Evolutionary conservation across 768 basidiomycete genomes (phyloP).

Genomic region (Trichaptum fuscoviolaceum): DNA sequence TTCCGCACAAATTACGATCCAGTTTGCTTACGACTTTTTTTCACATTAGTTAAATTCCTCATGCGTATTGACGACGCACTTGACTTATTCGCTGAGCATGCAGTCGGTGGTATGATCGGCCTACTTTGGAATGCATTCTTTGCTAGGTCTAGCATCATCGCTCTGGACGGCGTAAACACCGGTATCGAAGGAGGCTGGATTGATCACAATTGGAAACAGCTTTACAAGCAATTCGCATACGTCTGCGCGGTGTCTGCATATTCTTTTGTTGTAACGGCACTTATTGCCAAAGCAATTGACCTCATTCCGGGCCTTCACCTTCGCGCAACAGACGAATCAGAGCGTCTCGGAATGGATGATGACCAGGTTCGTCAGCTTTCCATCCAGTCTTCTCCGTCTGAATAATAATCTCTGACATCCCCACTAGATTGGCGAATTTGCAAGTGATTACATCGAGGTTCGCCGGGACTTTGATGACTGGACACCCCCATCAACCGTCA

Average conservation of each 20-base stretch:
- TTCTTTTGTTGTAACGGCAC: slow-evolving; percentile 55
- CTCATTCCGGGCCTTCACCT: slow-evolving; percentile 54
- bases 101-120: slow-evolving; percentile 76
- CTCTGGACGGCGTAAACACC: slow-evolving; percentile 61
- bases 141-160: slow-evolving; percentile 57
- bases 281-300: slow-evolving; percentile 53
- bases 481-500: slow-evolving; percentile 26
- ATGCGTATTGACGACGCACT: slow-evolving; percentile 81
- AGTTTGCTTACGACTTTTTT: slow-evolving; percentile 12
- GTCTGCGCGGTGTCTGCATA: slow-evolving; percentile 53
- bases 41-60: slow-evolving; percentile 54
- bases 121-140: slow-evolving; percentile 71
- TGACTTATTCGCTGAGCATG: slow-evolving; percentile 91
- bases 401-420: background rate
- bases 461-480: slow-evolving; percentile 61
- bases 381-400: background rate
- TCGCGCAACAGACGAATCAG: slow-evolving; percentile 48
- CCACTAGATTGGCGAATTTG: slow-evolving; percentile 60
- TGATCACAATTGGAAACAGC: slow-evolving; percentile 70
- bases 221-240: slow-evolving; percentile 73
- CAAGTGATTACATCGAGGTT: slow-evolving; percentile 64
- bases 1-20: slow-evolving; percentile 4
- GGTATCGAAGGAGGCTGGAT: slow-evolving; percentile 61
- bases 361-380: slow-evolving; percentile 47
- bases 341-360: slow-evolving; percentile 64